phyloP scores from a whole-genome alignment of 345 rosid genomes.

The Turritis glabra region DNA sequence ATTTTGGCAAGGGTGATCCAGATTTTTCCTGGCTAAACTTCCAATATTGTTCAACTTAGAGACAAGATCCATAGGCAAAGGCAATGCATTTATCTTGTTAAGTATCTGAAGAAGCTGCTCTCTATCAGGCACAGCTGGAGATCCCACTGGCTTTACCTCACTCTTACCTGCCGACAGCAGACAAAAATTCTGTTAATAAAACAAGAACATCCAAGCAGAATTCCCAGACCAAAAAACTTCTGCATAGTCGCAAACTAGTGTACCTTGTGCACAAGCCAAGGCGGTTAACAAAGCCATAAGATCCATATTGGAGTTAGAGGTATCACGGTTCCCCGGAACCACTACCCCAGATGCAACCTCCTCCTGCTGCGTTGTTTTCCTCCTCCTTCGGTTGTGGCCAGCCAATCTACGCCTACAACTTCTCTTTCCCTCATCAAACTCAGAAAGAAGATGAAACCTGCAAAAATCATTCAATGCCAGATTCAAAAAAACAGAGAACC shows the following conservation, averaged over 20 bases:
- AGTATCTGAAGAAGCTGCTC: conserved; percentile 80
- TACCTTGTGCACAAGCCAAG: conserved; percentile 72
- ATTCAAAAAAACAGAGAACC: neutral
- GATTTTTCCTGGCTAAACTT: conserved; percentile 48
- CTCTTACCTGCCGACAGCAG: conserved; percentile 50
- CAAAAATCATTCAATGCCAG: neutral
- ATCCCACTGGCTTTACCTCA: conserved; percentile 45
- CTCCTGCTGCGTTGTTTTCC: conserved; percentile 78
- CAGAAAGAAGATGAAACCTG: conserved; percentile 81
- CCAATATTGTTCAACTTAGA: conserved; percentile 58
- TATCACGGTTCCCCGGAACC: conserved; percentile 50
- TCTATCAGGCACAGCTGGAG: conserved; percentile 52
- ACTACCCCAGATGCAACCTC: conserved; percentile 60
- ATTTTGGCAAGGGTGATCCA: conserved; percentile 48
- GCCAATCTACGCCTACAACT: conserved; percentile 91
- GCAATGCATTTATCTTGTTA: conserved; percentile 77
- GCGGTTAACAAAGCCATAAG: conserved; percentile 69
- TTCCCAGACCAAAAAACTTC: neutral
- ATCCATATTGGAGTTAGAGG: conserved; percentile 51
- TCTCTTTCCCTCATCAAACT: conserved; percentile 87
- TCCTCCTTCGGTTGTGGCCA: conserved; percentile 75
- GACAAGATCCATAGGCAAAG: conserved; percentile 70
- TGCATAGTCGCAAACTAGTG: neutral
- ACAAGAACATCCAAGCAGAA: neutral
- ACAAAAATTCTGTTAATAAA: conserved; percentile 18